A percentile compares a stretch with the other conserved stretches of the same genome.
Conservation (phyloP, 129 eudicot genomes). For the Cynara cardunculus region DNA sequence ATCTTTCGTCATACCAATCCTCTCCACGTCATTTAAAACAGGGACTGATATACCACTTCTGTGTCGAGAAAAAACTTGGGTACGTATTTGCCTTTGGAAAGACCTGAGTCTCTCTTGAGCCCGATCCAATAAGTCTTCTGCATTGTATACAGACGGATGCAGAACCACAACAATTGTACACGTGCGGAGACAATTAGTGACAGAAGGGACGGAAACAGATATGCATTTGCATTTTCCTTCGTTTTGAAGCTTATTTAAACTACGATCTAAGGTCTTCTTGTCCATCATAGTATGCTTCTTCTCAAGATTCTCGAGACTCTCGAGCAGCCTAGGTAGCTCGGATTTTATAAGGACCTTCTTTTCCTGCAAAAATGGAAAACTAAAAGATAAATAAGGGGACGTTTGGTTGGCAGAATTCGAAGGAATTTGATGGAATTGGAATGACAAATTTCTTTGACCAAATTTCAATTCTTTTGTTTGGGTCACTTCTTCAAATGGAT, state of each 20-base stretch:
- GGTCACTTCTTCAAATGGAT: no score
- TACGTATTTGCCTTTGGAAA: constrained; percentile 54
- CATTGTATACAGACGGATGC: constrained; percentile 57
- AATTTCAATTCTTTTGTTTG: no score
- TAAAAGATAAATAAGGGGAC: neutral
- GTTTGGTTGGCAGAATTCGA: no score
- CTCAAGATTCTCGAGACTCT: constrained; percentile 53
- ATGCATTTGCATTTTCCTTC: constrained; percentile 79
- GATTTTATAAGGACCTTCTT: constrained; percentile 72
- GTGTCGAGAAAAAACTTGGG: constrained; percentile 22
- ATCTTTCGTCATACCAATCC: constrained; percentile 27
- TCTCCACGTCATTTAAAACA: constrained; percentile 53
- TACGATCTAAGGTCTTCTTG: constrained; percentile 65
- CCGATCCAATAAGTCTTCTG: constrained; percentile 51
- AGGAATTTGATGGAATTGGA: no score
- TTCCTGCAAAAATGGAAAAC: constrained; percentile 37
- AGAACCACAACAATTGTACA: constrained; percentile 57
- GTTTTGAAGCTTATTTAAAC: constrained; percentile 65
- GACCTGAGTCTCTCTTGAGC: constrained; percentile 67
- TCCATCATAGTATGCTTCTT: constrained; percentile 64
- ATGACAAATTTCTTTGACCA: no score
- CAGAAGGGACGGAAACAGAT: constrained; percentile 52
- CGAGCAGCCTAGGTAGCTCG: constrained; percentile 70
- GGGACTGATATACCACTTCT: constrained; percentile 48
- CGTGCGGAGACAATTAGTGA: constrained; percentile 61